These are phyloP conservation scores for Labyrinthula sp. DNA, from an alignment of 352 stramenopile genomes.

Conservation along the genomic window DNA sequence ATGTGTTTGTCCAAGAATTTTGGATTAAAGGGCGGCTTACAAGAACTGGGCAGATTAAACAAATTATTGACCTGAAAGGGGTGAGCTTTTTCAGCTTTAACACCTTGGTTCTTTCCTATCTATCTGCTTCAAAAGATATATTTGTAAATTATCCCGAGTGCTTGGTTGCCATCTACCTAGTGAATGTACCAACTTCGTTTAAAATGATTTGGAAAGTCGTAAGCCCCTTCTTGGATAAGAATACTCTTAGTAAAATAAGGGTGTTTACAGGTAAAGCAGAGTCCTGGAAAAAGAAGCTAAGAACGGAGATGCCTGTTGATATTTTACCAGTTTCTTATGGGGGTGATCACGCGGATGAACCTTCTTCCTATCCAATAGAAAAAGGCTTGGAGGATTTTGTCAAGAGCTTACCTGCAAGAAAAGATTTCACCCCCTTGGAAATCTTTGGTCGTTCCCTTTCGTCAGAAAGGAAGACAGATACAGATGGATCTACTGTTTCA, in stretches of 20 bases:
- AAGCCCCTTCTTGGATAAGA: slow-evolving; percentile 15
- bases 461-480: no score
- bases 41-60: slow-evolving; percentile 19
- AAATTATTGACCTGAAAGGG: slow-evolving; percentile 26
- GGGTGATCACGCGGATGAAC: no score
- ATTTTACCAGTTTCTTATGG: slow-evolving; percentile 15
- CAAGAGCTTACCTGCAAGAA: no score
- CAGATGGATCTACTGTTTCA: no score
- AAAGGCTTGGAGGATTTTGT: no score
- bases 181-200: slow-evolving; percentile 21
- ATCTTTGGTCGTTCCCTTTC: no score
- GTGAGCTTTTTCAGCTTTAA: slow-evolving; percentile 3
- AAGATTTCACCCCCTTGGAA: no score
- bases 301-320: slow-evolving; percentile 6
- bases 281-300: slow-evolving; percentile 7
- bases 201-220: slow-evolving; percentile 17
- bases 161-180: no score
- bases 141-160: no score
- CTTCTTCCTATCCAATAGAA: no score
- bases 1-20: slow-evolving; percentile 23
- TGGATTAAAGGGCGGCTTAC: slow-evolving; percentile 27
- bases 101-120: no score
- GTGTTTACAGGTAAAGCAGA: slow-evolving; percentile 17
- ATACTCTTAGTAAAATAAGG: slow-evolving; percentile 23
- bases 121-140: no score